These are phyloP conservation scores for Penicillium sp. DNA, from an alignment of 2,329 filamentous ascomycete genomes.

Conservation along the genomic window DNA sequence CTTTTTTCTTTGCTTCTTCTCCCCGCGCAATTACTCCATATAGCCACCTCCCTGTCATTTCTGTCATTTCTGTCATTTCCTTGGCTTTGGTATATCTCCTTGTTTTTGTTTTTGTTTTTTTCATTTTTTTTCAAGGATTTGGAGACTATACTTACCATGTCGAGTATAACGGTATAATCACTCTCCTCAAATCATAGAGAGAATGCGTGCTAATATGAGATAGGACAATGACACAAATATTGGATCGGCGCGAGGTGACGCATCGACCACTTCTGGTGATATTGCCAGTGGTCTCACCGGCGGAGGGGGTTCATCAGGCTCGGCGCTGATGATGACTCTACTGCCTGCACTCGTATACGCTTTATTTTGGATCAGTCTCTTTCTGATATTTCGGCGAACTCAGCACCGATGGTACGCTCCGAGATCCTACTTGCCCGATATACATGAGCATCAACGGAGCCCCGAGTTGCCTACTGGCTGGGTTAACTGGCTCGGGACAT, in stretches of 20 bases:
- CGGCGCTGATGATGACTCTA: conserved; percentile 49
- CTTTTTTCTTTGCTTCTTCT: conserved; percentile 6
- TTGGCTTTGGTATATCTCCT: conserved; percentile 1
- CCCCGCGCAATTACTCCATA: conserved; percentile 11
- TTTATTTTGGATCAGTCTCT: conserved; percentile 44
- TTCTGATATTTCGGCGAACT: conserved; percentile 47
- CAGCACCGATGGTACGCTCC: conserved; percentile 48
- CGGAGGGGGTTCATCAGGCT: conserved; percentile 49
- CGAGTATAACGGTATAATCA: conserved; percentile 13
- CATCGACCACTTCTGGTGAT: conserved; percentile 36
- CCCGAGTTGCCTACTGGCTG: conserved; percentile 48
- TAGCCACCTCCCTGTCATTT: background rate
- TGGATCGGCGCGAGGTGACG: conserved; percentile 41
- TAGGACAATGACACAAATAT: conserved; percentile 45
- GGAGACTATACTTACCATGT: conserved; percentile 15
- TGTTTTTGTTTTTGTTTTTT: background rate
- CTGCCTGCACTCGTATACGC: conserved; percentile 48
- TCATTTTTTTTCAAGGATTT: background rate
- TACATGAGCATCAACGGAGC: conserved; percentile 47
- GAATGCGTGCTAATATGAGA: background rate
- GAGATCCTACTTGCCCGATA: conserved; percentile 42
- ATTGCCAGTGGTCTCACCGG: conserved; percentile 31
- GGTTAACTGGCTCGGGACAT: conserved; percentile 55
- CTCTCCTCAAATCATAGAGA: background rate
- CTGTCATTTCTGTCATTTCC: background rate